Evolutionary conservation across 495 filamentous ascomycete genomes (phyloP).

Genomic region (Hypoxylon subgilvum): DNA sequence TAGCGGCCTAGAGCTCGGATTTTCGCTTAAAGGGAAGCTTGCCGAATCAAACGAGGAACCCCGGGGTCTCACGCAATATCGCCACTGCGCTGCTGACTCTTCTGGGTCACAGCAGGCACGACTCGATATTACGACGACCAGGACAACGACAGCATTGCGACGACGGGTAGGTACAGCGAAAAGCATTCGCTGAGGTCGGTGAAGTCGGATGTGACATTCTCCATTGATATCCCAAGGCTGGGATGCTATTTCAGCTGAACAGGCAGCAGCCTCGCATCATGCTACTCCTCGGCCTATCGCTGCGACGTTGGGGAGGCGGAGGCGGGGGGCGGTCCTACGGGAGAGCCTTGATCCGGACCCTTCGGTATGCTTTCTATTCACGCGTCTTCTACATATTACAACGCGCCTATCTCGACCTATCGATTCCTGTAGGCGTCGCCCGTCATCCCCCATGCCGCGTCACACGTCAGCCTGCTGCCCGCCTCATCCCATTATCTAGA

Average conservation of each 20-base stretch:
- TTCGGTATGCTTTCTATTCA: slow-evolving; percentile 20
- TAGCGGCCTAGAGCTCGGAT: slow-evolving; percentile 4
- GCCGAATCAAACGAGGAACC: slow-evolving; percentile 20
- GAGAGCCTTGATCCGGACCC: slow-evolving; percentile 8
- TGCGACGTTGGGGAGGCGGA: slow-evolving; percentile 20
- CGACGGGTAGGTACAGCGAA: not conserved
- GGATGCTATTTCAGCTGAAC: slow-evolving; percentile 19
- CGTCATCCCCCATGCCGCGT: slow-evolving; percentile 18
- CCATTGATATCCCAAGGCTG: slow-evolving; percentile 9
- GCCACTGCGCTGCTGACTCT: slow-evolving; percentile 21
- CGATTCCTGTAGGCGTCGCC: slow-evolving; percentile 1
- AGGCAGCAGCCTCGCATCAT: slow-evolving; percentile 36
- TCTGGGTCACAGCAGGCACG: not conserved
- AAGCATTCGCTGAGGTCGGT: slow-evolving; percentile 4
- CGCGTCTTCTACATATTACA: slow-evolving; percentile 11
- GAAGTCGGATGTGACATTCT: slow-evolving; percentile 5
- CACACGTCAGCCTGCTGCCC: slow-evolving; percentile 28
- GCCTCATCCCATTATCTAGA: slow-evolving; percentile 18
- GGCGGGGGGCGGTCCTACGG: slow-evolving; percentile 1
- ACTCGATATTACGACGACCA: slow-evolving; percentile 7
- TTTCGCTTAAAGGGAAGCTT: slow-evolving; percentile 11
- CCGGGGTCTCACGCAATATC: slow-evolving; percentile 14
- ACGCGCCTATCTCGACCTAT: slow-evolving; percentile 26
- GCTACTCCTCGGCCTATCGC: not conserved
- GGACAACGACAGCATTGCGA: slow-evolving; percentile 6